Evolutionary conservation across 495 filamentous ascomycete genomes (phyloP), one percentile per base, ranked within the genome.

Genomic region (Melanomma pulvis-pyrius): DNA sequence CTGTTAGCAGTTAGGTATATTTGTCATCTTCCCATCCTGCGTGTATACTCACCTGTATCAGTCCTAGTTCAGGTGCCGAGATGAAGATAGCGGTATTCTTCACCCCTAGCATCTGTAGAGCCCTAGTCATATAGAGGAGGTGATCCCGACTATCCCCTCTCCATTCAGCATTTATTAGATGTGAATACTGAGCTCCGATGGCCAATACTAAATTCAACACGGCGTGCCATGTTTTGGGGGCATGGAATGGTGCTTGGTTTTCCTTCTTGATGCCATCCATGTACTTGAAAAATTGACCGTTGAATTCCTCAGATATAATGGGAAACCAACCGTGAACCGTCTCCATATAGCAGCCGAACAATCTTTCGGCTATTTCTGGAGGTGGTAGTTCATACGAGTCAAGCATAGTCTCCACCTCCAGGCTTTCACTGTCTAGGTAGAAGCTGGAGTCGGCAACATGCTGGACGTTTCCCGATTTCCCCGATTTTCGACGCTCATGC

Each of bases 181-280:
- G 51, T 4, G 52, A 49, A 50, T 64, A 64, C 24, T 32, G 51
- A 8, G 61, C 61, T 1, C 61, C 61, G 12, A 64, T 64, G 11
- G 61, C 61, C 13, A 64, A 49, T 0, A 64, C 52, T 15, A 64
- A 25, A 39, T 64, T 64, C 32, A 64, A 17, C n/a, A 57, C 1
- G 6, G 51, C 61, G 9, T n/a, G 52, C 61, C 61, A 64, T 49
- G 32, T 57, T 7, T 56, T 17, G 1, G 50, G 50, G 9, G 55
- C 24, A 4, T 47, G 46, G 11, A 13, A 51, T 19, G 24, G 47
- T n/a, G 6, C 25, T 26, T 22, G 26, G 5, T 22, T 9, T 50
- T 24, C 15, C 19, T 26, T 24, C 29, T 52, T 52, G 12, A 13
- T 15, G 28, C 36, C 1, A 1, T 32, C 25, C 25, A 41, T 25